A percentile compares a stretch with the other conserved stretches of the same genome.
Conservation (phyloP, 176 grass and related monocot species). For the Raddia distichophylla region DNA sequence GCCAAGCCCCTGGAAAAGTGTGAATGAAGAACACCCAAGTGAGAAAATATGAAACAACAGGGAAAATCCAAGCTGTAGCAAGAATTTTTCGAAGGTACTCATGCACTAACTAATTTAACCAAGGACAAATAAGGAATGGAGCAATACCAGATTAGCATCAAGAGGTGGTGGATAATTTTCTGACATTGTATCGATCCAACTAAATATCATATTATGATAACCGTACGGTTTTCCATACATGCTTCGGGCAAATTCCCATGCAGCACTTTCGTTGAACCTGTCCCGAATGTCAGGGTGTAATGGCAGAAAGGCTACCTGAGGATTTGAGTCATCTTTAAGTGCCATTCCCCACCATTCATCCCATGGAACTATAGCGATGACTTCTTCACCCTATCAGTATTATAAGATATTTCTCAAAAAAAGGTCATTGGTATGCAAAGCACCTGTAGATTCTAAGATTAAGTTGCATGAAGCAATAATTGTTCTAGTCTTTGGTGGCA, state of each 20-base stretch:
- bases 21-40: background rate
- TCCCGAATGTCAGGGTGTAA: constrained; percentile 74
- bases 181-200: constrained; percentile 90
- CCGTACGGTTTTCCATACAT: constrained; percentile 97
- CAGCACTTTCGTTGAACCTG: constrained; percentile 82
- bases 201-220: constrained; percentile 99
- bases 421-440: background rate
- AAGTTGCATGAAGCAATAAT: background rate
- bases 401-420: background rate
- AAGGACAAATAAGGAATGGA: constrained; percentile 32
- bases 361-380: constrained; percentile 86
- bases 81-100: background rate
- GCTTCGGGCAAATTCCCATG: constrained; percentile 81
- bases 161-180: constrained; percentile 95
- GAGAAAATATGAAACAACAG: constrained; percentile 14
- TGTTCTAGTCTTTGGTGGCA: background rate
- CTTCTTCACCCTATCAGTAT: constrained; percentile 79
- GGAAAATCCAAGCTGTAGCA: background rate
- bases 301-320: constrained; percentile 86
- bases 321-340: constrained; percentile 85
- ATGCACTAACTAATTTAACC: background rate
- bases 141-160: constrained; percentile 90
- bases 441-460: background rate
- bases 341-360: constrained; percentile 98
- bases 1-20: background rate